Base-by-base conservation (phyloP, 2,329 filamentous ascomycete genomes). In the Gnomoniopsis smithogilvyi region DNA sequence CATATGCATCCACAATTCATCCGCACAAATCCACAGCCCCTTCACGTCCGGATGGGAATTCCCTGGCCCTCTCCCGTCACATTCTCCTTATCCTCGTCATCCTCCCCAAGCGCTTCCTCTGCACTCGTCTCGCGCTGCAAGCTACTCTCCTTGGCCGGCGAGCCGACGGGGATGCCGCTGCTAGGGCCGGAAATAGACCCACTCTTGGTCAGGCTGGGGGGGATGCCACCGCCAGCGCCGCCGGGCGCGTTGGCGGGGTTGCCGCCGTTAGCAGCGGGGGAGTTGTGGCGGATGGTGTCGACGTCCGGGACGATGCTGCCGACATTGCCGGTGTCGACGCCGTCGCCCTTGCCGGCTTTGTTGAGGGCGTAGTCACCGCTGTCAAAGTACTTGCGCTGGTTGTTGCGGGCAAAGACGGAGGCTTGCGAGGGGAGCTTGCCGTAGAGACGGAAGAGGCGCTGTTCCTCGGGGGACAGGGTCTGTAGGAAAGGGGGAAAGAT, bases 371-470 rank as follows among this genome's bases (percentile, higher is more conserved):
- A 97, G 79, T 97, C 92, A 71, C 92, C 93, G 62, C 90, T 95
- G 80, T 97, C 92, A 76, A 97, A 97, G 80, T 96, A 97, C 80
- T 96, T 99, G 80, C 95, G 93, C 76, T 98, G 95, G 84, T 56
- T 56, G 74, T 98, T 96, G 82, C 98, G 98, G 81, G 96, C 92
- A 68, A 98, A 88, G 70, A 97, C 85, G 76, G 97, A 94, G 75
- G 93, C 96, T 76, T 95, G 95, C 76, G 90, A 96, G 65, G 95
- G 95, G 62, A 98, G 88, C 79, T 98, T 98, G 78, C 95, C 95
- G 76, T 99, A 99, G 65, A 98, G 88, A 66, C 93, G 90, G 83
- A 98, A 95, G 71, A 98, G 88, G 64, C 91, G 91, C 78, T 97
- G 93, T 82, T 99, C 95, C 70, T 99, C 95, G 63, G 93, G 89